phyloP scores from a whole-genome alignment of 2,329 filamentous ascomycete genomes.

The Cyphellophora attinorum region DNA sequence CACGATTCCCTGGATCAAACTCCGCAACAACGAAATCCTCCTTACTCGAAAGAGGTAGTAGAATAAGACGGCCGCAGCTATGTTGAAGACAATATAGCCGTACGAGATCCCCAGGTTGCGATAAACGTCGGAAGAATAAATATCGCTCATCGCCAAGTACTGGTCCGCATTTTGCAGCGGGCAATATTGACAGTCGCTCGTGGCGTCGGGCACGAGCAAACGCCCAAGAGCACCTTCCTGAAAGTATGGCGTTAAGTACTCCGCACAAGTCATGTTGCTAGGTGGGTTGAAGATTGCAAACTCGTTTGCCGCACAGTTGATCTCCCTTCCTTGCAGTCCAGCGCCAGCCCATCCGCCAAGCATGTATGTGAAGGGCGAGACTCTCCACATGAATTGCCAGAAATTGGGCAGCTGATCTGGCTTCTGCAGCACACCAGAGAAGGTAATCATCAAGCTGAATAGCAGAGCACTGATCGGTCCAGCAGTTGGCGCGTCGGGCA shows the following conservation, averaged over 20 bases:
- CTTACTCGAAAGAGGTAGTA: conserved; percentile 40
- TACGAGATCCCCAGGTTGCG: conserved; percentile 58
- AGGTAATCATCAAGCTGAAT: conserved; percentile 64
- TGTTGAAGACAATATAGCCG: conserved; percentile 51
- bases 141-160: conserved; percentile 34
- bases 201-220: conserved; percentile 52
- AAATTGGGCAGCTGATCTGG: conserved; percentile 53
- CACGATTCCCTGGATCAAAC: conserved; percentile 1
- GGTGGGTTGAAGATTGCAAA: conserved; percentile 35
- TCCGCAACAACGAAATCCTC: conserved; percentile 1
- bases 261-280: conserved; percentile 44
- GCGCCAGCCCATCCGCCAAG: conserved; percentile 61
- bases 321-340: conserved; percentile 56
- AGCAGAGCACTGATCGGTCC: conserved; percentile 66
- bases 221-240: conserved; percentile 36
- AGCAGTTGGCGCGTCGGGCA: conserved; percentile 56
- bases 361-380: conserved; percentile 75
- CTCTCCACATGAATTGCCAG: conserved; percentile 73
- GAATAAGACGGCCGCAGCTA: conserved; percentile 43
- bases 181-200: conserved; percentile 49
- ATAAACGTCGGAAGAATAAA: conserved; percentile 52
- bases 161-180: conserved; percentile 28
- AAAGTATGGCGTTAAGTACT: conserved; percentile 46
- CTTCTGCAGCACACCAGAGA: conserved; percentile 61
- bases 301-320: conserved; percentile 62